These are phyloP conservation scores for Byssothecium circinans DNA, from an alignment of 2,329 filamentous ascomycete genomes.

Conservation along the genomic window DNA sequence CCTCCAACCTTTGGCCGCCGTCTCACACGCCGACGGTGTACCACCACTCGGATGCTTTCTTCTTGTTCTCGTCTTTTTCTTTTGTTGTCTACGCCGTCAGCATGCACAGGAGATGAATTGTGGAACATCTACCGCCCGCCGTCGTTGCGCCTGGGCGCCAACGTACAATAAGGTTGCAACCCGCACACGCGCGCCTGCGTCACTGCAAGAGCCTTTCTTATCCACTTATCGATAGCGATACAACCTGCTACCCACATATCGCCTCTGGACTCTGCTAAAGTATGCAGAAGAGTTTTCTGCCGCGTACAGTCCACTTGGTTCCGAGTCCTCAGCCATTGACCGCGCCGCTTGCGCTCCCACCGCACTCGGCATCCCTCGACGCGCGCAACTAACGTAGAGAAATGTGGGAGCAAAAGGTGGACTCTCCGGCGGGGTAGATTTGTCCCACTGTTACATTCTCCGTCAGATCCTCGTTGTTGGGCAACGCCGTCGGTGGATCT, in stretches of 20 bases:
- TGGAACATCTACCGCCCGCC: slow-evolving; percentile 27
- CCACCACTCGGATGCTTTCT: no score
- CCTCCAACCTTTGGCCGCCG: neutral
- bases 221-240: slow-evolving; percentile 43
- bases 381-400: no score
- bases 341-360: no score
- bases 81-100: slow-evolving; percentile 18
- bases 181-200: slow-evolving; percentile 27
- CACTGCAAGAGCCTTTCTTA: slow-evolving; percentile 28
- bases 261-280: neutral
- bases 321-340: no score
- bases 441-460: neutral
- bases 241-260: neutral
- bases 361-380: no score
- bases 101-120: slow-evolving; percentile 39
- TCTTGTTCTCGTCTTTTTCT: neutral
- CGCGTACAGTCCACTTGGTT: neutral
- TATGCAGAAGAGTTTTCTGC: neutral
- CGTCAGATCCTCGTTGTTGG: no score
- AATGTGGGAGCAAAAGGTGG: neutral
- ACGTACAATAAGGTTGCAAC: no score
- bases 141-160: slow-evolving; percentile 18
- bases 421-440: neutral
- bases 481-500: no score
- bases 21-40: no score